Conservation (phyloP, 1,139 yeast species). For the Saccharomyces pastorianus region DNA sequence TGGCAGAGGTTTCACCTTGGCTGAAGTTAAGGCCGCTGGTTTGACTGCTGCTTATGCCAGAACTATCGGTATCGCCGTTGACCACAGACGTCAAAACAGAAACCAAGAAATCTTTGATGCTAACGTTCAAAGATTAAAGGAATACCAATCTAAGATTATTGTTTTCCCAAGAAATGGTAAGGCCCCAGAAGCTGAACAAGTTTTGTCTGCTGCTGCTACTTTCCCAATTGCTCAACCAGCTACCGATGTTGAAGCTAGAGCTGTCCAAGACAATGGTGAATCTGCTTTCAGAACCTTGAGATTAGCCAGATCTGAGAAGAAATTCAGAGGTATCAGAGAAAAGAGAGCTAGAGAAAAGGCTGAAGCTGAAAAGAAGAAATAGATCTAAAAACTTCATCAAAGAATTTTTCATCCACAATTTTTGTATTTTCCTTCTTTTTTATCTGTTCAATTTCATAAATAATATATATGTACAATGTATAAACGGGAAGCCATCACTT, state of each 20-base stretch:
- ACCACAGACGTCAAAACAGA: conserved; percentile 99
- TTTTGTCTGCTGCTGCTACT: conserved; percentile 60
- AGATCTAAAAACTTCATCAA: conserved; percentile 26
- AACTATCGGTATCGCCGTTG: conserved; percentile 97
- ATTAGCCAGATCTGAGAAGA: conserved; percentile 89
- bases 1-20: conserved; percentile 98
- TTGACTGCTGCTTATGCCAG: conserved; percentile 92
- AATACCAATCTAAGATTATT: conserved; percentile 92
- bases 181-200: conserved; percentile 75
- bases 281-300: conserved; percentile 91
- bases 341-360: conserved; percentile 96
- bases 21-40: conserved; percentile 98
- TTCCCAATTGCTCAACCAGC: conserved; percentile 88
- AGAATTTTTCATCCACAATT: conserved; percentile 5
- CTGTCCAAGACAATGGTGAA: conserved; percentile 73
- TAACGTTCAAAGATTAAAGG: conserved; percentile 94
- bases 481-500: conserved; percentile 29
- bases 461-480: conserved; percentile 23
- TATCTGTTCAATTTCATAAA: conserved; percentile 9
- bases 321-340: conserved; percentile 89
- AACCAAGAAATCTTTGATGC: conserved; percentile 90
- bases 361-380: conserved; percentile 98
- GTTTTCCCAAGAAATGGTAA: conserved; percentile 87
- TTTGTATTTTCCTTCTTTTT: conserved; percentile 11
- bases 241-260: conserved; percentile 75